Evolutionary conservation across 192 early-diverging fungal species (phyloP), one percentile per base, ranked within the genome.

Genomic region (Coemansia asiatica): DNA sequence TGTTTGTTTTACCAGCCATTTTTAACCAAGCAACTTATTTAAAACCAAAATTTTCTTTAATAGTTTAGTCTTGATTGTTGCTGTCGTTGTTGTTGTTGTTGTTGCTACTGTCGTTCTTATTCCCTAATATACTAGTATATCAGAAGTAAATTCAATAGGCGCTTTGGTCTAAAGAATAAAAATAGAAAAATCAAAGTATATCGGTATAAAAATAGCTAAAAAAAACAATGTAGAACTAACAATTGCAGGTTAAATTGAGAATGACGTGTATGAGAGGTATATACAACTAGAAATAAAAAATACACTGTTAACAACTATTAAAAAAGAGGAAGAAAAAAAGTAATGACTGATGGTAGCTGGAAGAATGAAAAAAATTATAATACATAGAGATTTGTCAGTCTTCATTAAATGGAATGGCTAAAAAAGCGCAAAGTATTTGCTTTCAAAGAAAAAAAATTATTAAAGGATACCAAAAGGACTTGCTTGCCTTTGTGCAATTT

Each of bases 1-100:
- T 68, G n/a, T 31, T 69, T 16, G 29, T 50, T 19, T 61, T 54
- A 21, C 51, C 38, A 22, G 58, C 62, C 56, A 63, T 63, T 15
- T 15, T 50, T 7, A 23, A 25, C 29, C 8, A 10, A 44, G 15
- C 16, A 57, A 29, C 36, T 36, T 5, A 19, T 12, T 49, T 25
- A 2, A 8, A 25, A 54, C 3, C 51, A 54, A 54, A 54, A 25
- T 27, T n/a, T 54, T 4, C 21, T 25, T 26, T 54, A 25, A 51
- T 25, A 54, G 26, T 26, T 25, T 21, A 19, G 26, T 12, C n/a
- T n/a, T n/a, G n/a, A n/a, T n/a, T n/a, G 4, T 48, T 12, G 13
- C 19, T 48, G 19, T 21, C 19, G 4, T 48, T 48, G 13, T 4
- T 12, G 40, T 44, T 12, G 35, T 36, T 36, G 35, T 10, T 36